Evolutionary conservation across 2,329 filamentous ascomycete genomes (phyloP), one percentile per base, ranked within the genome.

Genomic region (Ophiostoma triangulosporum): DNA sequence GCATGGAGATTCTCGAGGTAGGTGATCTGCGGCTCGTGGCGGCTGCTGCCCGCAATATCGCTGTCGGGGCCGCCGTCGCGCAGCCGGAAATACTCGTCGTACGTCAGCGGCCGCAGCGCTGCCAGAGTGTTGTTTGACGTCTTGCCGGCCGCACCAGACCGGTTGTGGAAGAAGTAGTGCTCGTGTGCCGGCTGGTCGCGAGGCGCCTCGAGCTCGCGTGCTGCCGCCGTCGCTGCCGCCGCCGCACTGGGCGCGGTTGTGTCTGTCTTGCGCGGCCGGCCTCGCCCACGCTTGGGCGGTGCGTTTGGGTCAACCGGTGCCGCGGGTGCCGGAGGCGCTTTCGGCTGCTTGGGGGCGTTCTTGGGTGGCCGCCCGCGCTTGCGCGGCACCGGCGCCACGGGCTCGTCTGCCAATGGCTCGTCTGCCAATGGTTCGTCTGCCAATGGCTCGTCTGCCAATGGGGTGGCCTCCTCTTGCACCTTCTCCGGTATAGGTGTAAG

Each of bases 131-230:
- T 93, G 64, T 87, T 85, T 1, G 90, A 96, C 0, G 91, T 95
- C 67, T 90, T 90, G 50, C 24, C 45, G 45, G 80, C 74, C 4
- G 81, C 77, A 2, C 88, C 89, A 0, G 87, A 82, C 48, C 88
- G 83, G 64, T 95, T 96, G 63, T 97, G 88, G 63, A 84, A 87
- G 66, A 98, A 97, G 70, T 94, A 98, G 60, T 86, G 79, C 66
- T 97, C 93, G 63, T 96, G 88, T 0, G 90, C 76, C 5, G 90
- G 86, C 2, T 97, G 75, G 61, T 95, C 80, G 51, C 81, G 77
- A 17, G 91, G 88, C 3, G 88, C 88, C 5, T 86, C 89, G 1
- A 86, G 86, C 6, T 52, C 52, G n/a, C 61, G 60, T 15, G 59
- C 63, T 1, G 52, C 33, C 2, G 46, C 43, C 0, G 51, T 27